Conservation (phyloP, 176 grass and related monocot genomes). For the Zea luxurians region DNA sequence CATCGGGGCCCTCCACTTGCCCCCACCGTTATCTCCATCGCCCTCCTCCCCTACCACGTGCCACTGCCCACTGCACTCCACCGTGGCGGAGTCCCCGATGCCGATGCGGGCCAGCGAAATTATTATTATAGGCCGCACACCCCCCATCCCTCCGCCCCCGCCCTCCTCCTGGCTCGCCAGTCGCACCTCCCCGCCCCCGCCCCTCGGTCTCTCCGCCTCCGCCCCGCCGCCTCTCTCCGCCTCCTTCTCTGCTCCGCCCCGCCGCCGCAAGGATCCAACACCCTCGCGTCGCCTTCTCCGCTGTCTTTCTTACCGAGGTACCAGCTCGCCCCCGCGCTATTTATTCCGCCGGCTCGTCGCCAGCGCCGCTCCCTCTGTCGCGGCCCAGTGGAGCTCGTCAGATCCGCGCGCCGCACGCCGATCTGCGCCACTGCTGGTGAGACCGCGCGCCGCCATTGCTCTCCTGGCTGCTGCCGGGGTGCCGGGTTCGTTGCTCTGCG, state of each 20-base stretch:
- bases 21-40: not conserved
- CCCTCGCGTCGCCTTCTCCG: constrained; percentile 30
- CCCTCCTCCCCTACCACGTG: constrained; percentile 12
- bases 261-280: constrained; percentile 36
- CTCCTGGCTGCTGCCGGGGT: not conserved
- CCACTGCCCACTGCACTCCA: not conserved
- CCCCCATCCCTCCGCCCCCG: not conserved
- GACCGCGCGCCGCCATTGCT: constrained; percentile 21
- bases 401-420: constrained; percentile 27
- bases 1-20: not conserved
- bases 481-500: not conserved
- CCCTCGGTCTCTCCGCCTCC: constrained; percentile 51
- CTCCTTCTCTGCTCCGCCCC: constrained; percentile 7
- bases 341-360: not conserved
- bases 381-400: constrained; percentile 17
- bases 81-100: constrained; percentile 51
- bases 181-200: not conserved
- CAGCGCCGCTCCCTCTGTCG: constrained; percentile 25
- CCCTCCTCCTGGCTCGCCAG: not conserved
- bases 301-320: constrained; percentile 20
- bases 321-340: constrained; percentile 7
- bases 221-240: not conserved
- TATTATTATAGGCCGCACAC: constrained; percentile 44
- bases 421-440: constrained; percentile 34
- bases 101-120: constrained; percentile 26